Evolutionary conservation across 179 eudicot genomes (phyloP).

Genomic region (Amaranthus tricolor): DNA sequence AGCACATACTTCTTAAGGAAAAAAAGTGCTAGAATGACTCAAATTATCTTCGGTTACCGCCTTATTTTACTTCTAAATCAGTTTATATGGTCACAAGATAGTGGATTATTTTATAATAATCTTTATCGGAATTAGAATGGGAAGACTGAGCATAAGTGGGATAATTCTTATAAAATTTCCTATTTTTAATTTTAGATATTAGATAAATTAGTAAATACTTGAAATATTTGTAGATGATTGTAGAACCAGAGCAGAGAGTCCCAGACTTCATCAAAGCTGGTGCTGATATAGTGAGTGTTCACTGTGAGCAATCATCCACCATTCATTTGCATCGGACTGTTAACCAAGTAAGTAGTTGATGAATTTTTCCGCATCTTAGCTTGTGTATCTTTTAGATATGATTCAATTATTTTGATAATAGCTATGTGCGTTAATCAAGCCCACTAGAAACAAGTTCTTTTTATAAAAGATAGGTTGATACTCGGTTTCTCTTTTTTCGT

Average conservation of each 20-base stretch:
- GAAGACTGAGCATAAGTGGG: neutral
- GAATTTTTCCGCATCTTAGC: constrained; percentile 12
- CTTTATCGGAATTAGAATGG: neutral
- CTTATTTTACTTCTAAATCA: too few relatives aligned
- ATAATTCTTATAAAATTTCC: too few relatives aligned
- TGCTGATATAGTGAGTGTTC: constrained; percentile 95
- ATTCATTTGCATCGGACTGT: constrained; percentile 94
- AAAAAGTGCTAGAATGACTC: neutral
- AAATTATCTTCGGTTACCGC: too few relatives aligned
- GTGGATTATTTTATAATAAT: too few relatives aligned
- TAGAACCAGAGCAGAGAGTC: constrained; percentile 93
- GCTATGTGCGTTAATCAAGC: neutral
- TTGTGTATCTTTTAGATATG: neutral
- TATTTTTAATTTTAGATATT: neutral
- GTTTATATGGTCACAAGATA: too few relatives aligned
- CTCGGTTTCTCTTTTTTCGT: too few relatives aligned
- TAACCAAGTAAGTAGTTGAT: constrained; percentile 55
- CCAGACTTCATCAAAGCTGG: constrained; percentile 98
- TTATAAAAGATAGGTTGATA: neutral
- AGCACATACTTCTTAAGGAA: neutral
- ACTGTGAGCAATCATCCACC: constrained; percentile 95
- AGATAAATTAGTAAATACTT: constrained; percentile 9
- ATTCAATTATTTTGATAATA: neutral
- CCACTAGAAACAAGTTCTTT: neutral
- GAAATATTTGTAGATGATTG: constrained; percentile 74